Evolutionary conservation across 306 rosid genomes (phyloP).

Genomic region (Gleditsia sinensis): DNA sequence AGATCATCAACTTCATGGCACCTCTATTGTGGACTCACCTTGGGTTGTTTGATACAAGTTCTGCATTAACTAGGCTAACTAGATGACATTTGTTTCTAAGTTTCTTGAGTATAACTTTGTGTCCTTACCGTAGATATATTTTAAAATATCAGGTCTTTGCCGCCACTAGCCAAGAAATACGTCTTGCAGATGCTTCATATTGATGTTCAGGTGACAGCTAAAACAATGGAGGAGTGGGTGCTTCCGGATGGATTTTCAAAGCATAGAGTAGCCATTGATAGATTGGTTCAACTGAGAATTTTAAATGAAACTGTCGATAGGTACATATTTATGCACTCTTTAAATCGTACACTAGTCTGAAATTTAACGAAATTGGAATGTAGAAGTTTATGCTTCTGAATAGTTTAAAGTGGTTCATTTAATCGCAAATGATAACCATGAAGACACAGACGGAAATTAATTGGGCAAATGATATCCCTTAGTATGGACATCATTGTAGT

Average conservation of each 20-base stretch:
- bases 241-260: constrained; percentile 84
- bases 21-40: not conserved
- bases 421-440: not conserved
- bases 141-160: constrained; percentile 71
- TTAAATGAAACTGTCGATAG: constrained; percentile 73
- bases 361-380: constrained; percentile 8
- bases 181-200: constrained; percentile 73
- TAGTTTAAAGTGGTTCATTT: constrained; percentile 21
- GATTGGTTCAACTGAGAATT: constrained; percentile 82
- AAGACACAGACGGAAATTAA: not conserved
- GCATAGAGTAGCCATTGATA: constrained; percentile 84
- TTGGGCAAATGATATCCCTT: constrained; percentile 3
- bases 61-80: not conserved
- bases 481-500: constrained; percentile 8
- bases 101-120: not conserved
- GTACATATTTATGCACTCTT: constrained; percentile 32
- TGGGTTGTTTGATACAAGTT: not conserved
- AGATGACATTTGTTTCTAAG: constrained; percentile 12
- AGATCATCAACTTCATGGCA: constrained; percentile 18
- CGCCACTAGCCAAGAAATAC: constrained; percentile 88
- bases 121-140: constrained; percentile 14
- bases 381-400: constrained; percentile 10
- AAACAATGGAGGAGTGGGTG: constrained; percentile 91
- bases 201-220: constrained; percentile 65
- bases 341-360: not conserved